Base-by-base conservation (phyloP, 768 basidiomycete species). In the Kwoniella botswanensis region DNA sequence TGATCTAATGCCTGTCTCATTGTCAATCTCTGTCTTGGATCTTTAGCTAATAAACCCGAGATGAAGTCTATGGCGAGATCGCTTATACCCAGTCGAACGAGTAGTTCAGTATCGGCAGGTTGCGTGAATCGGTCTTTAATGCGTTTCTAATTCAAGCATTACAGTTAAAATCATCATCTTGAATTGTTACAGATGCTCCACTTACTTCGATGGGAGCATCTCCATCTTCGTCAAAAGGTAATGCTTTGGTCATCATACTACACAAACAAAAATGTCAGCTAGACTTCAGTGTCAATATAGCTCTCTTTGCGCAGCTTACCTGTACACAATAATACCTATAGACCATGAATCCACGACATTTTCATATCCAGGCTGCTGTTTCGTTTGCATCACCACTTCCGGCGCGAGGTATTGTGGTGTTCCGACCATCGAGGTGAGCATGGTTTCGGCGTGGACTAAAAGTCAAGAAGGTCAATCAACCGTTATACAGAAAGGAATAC, bases 311-410 rank as follows among this genome's bases (percentile, higher is more conserved):
- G 35, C 35, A 29, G 81, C 89, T 71, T 77, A 94, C 94, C 93
- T 94, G 24, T 91, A 98, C 1, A 98, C 88, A 64, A 98, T 97
- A 22, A 97, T 93, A 6, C 97, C 96, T 12, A 94, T 88, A 57
- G 93, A 95, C 94, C 94, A 99, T 72, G 93, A 93, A 80, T 99
- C 97, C 61, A 98, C 97, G 21, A 91, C 85, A 68, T 90, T 88
- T 77, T 91, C 90, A 78, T 99, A 98, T 2, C 94, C 95, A 0
- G 73, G 74, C 9, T 76, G 74, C 67, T 88, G 85, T 35, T 86
- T 84, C 54, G 87, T 85, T 55, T 86, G 83, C 60, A 98, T 91
- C 42, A 99, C 93, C 76, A 98, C 95, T 11, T 76, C 75, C 59
- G 93, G 93, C 0, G 94, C 94, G 5, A 97, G 89, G 81, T 98